These are phyloP conservation scores for Cyclanthera cordifolia DNA, from an alignment of 306 rosid species.

Conservation along the genomic window DNA sequence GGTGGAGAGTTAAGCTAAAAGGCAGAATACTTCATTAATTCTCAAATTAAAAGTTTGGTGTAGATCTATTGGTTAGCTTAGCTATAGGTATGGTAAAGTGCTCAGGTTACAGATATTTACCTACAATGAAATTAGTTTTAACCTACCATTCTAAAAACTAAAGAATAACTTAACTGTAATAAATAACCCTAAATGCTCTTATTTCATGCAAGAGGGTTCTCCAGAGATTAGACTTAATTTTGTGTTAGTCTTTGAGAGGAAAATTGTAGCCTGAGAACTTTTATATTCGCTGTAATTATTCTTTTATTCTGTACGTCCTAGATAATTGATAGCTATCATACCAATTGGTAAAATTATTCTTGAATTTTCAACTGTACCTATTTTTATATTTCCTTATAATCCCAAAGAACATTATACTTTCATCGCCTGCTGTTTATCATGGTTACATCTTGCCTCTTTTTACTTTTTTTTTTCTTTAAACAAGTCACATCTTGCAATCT, in stretches of 20 bases:
- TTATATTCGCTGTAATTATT: background rate
- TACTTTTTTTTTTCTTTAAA: too few species aligned
- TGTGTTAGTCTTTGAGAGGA: background rate
- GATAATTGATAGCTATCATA: background rate
- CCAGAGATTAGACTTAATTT: background rate
- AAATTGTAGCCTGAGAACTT: background rate
- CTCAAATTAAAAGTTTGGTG: too few species aligned
- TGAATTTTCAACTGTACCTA: background rate
- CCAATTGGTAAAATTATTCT: background rate
- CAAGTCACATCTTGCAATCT: too few species aligned
- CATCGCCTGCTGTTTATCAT: background rate
- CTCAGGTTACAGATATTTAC: background rate
- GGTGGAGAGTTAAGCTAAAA: background rate
- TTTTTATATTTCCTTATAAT: too few species aligned
- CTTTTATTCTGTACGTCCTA: background rate
- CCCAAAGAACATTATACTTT: too few species aligned
- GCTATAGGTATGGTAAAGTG: background rate
- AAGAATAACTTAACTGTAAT: background rate
- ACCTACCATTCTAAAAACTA: background rate
- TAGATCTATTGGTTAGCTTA: background rate
- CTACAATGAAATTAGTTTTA: background rate
- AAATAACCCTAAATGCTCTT: background rate
- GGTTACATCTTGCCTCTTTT: conserved; percentile 7
- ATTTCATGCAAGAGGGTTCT: background rate
- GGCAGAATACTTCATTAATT: background rate